Base-by-base conservation (phyloP, 352 stramenopile species). In the Globisporangium uncinulatum region DNA sequence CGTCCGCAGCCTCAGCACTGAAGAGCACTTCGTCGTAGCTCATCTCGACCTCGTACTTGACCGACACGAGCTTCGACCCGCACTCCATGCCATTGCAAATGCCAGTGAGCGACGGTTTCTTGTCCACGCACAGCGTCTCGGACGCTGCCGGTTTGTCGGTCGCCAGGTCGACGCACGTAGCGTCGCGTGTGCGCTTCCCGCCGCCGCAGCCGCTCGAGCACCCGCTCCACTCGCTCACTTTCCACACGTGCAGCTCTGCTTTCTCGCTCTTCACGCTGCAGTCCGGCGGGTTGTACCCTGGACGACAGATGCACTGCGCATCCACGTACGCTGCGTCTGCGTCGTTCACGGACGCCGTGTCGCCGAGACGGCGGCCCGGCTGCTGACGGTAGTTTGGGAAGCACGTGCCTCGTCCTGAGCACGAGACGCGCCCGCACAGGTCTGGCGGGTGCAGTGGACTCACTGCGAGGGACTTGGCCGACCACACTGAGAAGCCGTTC, bases 61-160 rank as follows among this genome's bases (percentile, higher is more conserved):
- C 70, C 10, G 73, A 69, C 21, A 89, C 75, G 15, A 85, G 69
- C 57, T 86, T 88, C 15, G 76, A 86, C 13, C 80, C 80, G 51
- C 80, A 90, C 48, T 88, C 78, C 65, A 90, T 87, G 37, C 79
- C 72, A 44, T 89, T 89, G 71, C 79, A 89, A 24, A 89, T 87
- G 10, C 71, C 75, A 17, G 77, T 73, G 20, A 80, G 61, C 32
- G 76, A 76, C 4, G 79, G 79, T 45, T 84, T 85, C 36, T 69
- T 71, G 1, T 45, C 14, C 0, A 58, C 36, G 17, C 79, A 89
- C 15, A 71, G 34, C 4, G 54, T 17, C 1, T 79, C 74, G 6
- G 57, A 55, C 1, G 60, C 44, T 1, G 74, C 69, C 3, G 59
- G 42, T 31, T 63, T 54, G 20, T 79, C 65, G 0, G 57, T 65